Conservation (phyloP, 257 asterid species). For the Penstemon eatonii region DNA sequence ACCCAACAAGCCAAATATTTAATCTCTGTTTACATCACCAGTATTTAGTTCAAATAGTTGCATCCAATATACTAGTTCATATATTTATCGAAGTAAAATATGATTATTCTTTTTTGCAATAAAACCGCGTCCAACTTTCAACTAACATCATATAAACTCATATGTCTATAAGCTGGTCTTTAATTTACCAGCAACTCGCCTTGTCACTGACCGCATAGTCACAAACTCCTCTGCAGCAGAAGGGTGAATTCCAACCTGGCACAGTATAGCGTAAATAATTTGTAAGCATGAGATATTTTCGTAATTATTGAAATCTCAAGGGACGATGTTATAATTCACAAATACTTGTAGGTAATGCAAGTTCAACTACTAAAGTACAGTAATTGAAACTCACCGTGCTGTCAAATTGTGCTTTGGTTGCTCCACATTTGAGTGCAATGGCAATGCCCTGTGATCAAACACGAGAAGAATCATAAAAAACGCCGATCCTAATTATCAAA, state of each 20-base stretch:
- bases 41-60: neutral
- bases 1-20: too few species aligned
- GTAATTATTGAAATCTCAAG: too few species aligned
- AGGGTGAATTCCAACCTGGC: conserved; percentile 93
- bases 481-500: neutral
- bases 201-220: conserved; percentile 74
- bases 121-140: conserved; percentile 14
- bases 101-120: neutral
- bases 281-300: too few species aligned
- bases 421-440: conserved; percentile 94
- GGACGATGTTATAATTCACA: too few species aligned
- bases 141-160: neutral
- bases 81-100: neutral
- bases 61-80: neutral
- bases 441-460: conserved; percentile 68
- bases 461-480: neutral
- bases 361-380: neutral
- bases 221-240: conserved; percentile 98
- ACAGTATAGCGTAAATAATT: conserved; percentile 4
- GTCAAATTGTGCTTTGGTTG: conserved; percentile 94
- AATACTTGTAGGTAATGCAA: too few species aligned
- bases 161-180: conserved; percentile 50
- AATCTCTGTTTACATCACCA: neutral
- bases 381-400: conserved; percentile 66
- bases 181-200: conserved; percentile 65